Evolutionary conservation across 106 monocot species (phyloP).

Genomic region (Alisma plantagoaquatica): DNA sequence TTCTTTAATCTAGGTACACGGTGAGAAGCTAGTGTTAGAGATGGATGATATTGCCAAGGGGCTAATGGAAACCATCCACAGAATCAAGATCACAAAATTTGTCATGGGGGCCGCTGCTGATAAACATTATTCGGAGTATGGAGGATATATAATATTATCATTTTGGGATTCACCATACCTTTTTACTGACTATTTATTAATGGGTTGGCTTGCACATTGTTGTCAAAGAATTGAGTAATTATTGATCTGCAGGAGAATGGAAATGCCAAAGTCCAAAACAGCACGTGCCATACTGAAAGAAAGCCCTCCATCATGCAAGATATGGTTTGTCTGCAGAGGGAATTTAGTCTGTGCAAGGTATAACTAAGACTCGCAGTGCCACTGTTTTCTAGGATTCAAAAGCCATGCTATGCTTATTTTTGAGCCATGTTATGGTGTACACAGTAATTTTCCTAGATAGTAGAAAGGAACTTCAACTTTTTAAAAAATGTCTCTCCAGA

Average conservation of each 20-base stretch:
- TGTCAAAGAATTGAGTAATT: neutral
- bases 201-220: neutral
- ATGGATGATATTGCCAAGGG: conserved; percentile 14
- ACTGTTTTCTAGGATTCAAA: too few species aligned
- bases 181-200: neutral
- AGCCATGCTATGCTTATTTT: too few species aligned
- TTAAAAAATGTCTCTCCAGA: too few species aligned
- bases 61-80: neutral
- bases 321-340: conserved; percentile 49
- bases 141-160: neutral
- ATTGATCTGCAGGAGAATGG: conserved; percentile 34
- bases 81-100: neutral
- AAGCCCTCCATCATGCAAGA: conserved; percentile 37
- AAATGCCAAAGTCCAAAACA: conserved; percentile 32
- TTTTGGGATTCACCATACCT: neutral
- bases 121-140: conserved; percentile 13
- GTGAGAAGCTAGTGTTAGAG: conserved; percentile 2
- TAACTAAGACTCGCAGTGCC: too few species aligned
- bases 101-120: conserved; percentile 23
- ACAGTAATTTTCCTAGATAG: too few species aligned
- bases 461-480: too few species aligned
- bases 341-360: conserved; percentile 44
- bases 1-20: neutral
- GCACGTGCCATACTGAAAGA: conserved; percentile 31
- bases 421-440: too few species aligned